These are phyloP conservation scores for Coniferiporia sulphurascens DNA, from an alignment of 1,284 basidiomycete species.

Conservation along the genomic window DNA sequence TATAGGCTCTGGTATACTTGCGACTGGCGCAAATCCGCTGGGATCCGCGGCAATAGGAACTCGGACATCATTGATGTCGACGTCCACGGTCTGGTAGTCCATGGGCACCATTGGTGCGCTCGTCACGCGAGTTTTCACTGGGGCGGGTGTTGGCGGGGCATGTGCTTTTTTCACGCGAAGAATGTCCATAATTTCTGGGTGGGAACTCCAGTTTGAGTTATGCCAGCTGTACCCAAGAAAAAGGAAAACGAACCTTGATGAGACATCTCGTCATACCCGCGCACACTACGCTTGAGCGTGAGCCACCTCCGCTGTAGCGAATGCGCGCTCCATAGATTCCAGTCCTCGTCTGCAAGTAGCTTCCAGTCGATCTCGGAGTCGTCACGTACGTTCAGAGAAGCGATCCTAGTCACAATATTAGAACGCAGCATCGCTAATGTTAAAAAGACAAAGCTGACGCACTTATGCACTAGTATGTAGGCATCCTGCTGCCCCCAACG, in stretches of 20 bases:
- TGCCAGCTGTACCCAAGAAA: conserved; percentile 15
- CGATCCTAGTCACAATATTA: conserved; percentile 45
- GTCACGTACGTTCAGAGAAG: conserved; percentile 65
- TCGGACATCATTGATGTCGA: not conserved
- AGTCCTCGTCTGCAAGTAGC: conserved; percentile 59
- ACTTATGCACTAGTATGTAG: conserved; percentile 79
- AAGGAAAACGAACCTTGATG: conserved; percentile 49
- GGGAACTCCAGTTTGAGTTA: conserved; percentile 5
- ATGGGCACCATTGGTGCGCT: conserved; percentile 46
- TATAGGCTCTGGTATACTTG: not conserved
- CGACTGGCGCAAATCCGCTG: not conserved
- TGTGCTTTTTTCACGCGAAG: conserved; percentile 65
- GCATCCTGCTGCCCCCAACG: conserved; percentile 74
- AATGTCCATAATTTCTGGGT: conserved; percentile 73
- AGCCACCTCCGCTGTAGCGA: conserved; percentile 71
- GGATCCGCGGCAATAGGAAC: not conserved
- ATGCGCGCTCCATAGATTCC: conserved; percentile 82
- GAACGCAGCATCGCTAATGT: conserved; percentile 7
- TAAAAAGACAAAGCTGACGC: conserved; percentile 24
- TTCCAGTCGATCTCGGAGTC: conserved; percentile 87
- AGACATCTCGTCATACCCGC: conserved; percentile 72
- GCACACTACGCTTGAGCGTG: conserved; percentile 69
- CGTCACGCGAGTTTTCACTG: conserved; percentile 40
- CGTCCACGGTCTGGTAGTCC: conserved; percentile 5
- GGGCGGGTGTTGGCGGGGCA: conserved; percentile 36